Base-by-base conservation (phyloP, 1,284 basidiomycete species). In the Kwoniella shivajii region DNA sequence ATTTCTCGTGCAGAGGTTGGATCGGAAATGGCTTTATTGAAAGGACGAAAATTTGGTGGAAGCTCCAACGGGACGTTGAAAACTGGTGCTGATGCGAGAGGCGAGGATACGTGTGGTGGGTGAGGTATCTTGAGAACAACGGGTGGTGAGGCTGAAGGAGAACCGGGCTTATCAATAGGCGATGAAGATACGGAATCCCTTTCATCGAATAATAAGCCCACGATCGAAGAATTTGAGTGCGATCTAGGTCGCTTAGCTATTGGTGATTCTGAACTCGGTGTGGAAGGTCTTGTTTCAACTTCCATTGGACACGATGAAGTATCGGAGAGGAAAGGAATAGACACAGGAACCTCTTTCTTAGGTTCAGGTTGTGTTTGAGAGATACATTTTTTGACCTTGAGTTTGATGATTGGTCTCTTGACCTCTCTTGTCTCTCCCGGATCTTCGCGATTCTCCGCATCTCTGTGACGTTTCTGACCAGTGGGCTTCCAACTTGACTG, bases 1-100 rank as follows among this genome's bases (percentile, higher is more conserved):
- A 34, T 43, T 20, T 48, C 38, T 30, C 61, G 57, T 10, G 63
- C 50, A 16, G 67, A 65, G 13, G 58, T 55, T 34, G 47, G 26
- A 16, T 47, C 37, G 27, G 45, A 36, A 22, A 24, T 18, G 20
- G 51, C 14, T 29, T 16, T 24, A 9, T 13, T 44, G 51, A 53
- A 39, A 24, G 44, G 16, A 16, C 18, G 41, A 22, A 44, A 22
- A 27, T 14, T 7, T 24, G 16, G 22, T n/a, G 42, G 50, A 6
- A 11, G 18, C 22, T 36, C 45, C 11, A 44, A 33, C 13, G 39
- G 31, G 7, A 31, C 20, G 20, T 34, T 45, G 10, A 38, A 39
- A 7, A 56, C 30, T 3, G 31, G 46, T 37, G 47, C 31, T 14
- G 47, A 50, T 13, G 54, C 54, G 1, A 56, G 41, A 16, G 54